Conservation (phyloP, 108 stramenopile genomes). For the Skeletonema marinoi region DNA sequence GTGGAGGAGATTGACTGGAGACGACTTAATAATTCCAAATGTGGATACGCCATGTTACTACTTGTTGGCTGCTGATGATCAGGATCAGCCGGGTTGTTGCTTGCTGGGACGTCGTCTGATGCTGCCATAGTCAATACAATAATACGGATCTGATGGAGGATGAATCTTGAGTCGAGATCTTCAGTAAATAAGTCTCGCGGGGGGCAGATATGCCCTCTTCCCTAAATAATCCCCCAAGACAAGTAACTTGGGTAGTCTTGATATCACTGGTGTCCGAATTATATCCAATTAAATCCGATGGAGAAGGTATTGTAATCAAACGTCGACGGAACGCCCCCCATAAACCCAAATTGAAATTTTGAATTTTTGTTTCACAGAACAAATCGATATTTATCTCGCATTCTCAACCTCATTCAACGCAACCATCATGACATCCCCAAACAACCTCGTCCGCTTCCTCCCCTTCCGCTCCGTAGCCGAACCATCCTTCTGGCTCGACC, state of each 20-base stretch:
- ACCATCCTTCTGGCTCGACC: constrained; percentile 85
- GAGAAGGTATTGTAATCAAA: background rate
- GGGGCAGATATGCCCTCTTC: background rate
- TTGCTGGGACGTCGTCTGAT: background rate
- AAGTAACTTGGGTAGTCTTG: background rate
- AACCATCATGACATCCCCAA: background rate
- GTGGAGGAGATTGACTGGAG: background rate
- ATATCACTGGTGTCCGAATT: background rate
- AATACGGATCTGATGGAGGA: no score
- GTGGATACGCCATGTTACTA: background rate
- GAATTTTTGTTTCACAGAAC: no score
- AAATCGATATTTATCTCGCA: no score
- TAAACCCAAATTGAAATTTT: no score
- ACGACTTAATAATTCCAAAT: background rate
- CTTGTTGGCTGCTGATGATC: background rate
- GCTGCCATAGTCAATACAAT: no score
- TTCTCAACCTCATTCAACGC: background rate
- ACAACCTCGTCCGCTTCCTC: constrained; percentile 59
- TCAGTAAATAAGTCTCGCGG: no score
- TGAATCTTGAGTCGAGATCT: no score
- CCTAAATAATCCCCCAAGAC: background rate
- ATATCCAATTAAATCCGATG: background rate
- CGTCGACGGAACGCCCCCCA: background rate
- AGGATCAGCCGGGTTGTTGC: background rate
- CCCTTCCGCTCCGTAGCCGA: constrained; percentile 80